These are phyloP conservation scores for Termitomyces sp. DNA, from an alignment of 768 basidiomycete genomes.

Conservation along the genomic window DNA sequence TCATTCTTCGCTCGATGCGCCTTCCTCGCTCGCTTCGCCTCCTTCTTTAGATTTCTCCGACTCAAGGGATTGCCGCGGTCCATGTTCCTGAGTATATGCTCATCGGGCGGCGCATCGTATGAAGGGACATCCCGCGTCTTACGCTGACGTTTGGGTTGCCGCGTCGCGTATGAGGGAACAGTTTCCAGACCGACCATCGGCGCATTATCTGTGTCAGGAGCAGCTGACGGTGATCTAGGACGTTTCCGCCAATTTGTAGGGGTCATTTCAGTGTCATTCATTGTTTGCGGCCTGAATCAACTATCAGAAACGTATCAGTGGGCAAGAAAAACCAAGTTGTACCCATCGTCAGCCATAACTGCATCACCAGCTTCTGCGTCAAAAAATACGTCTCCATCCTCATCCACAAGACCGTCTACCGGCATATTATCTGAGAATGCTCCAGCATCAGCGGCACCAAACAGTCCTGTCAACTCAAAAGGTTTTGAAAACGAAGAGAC, in stretches of 20 bases:
- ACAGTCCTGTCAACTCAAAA: slow-evolving; percentile 76
- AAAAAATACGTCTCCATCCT: slow-evolving; percentile 35
- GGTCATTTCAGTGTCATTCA: slow-evolving; percentile 25
- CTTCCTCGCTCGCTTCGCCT: slow-evolving; percentile 57
- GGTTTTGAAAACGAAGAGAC: slow-evolving; percentile 65
- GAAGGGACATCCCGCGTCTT: slow-evolving; percentile 47
- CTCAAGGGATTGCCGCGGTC: slow-evolving; percentile 50
- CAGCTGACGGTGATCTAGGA: slow-evolving; percentile 27
- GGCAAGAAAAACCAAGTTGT: slow-evolving; percentile 6
- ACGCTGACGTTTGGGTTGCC: slow-evolving; percentile 57
- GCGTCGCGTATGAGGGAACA: slow-evolving; percentile 19
- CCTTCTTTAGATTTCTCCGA: slow-evolving; percentile 54
- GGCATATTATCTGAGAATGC: slow-evolving; percentile 52
- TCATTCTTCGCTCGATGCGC: slow-evolving; percentile 30
- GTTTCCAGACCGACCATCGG: slow-evolving; percentile 12
- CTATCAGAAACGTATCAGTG: background rate
- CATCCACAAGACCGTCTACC: slow-evolving; percentile 40
- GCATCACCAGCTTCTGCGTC: slow-evolving; percentile 29
- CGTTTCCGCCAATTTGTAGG: slow-evolving; percentile 32
- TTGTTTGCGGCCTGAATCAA: slow-evolving; percentile 24
- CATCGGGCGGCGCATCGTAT: slow-evolving; percentile 47
- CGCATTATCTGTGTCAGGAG: slow-evolving; percentile 9
- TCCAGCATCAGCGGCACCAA: slow-evolving; percentile 76
- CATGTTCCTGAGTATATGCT: slow-evolving; percentile 40
- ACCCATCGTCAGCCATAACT: slow-evolving; percentile 36